Percentiles rank a stretch among this genome's conserved stretches.
phyloP scores from a whole-genome alignment of 306 rosid genomes.

The Abrus precatorius region DNA sequence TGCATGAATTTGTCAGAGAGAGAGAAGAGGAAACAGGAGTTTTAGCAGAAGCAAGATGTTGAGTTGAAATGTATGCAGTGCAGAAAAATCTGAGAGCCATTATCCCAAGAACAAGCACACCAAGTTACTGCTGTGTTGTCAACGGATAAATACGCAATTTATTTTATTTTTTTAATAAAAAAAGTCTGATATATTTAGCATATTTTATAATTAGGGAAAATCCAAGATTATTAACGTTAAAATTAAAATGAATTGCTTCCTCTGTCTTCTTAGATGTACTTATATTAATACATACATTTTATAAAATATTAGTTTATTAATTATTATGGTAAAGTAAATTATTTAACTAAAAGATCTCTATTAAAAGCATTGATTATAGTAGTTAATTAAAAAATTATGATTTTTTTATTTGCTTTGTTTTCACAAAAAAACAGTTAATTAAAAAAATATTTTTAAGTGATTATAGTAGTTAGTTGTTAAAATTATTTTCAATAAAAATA shows the following conservation, averaged over 20 bases:
- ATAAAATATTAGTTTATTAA: too few species aligned
- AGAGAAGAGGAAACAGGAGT: slow-evolving; percentile 15
- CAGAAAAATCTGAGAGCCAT: slow-evolving; percentile 62
- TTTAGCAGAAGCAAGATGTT: slow-evolving; percentile 43
- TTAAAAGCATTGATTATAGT: too few species aligned
- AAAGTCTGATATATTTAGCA: neutral
- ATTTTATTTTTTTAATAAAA: neutral
- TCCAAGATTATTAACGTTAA: neutral
- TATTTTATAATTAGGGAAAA: neutral
- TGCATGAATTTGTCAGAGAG: neutral
- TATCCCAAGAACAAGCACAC: neutral
- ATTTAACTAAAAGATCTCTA: too few species aligned
- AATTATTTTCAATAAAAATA: too few species aligned
- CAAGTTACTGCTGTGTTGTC: neutral
- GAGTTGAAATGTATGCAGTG: slow-evolving; percentile 44
- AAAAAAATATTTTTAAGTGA: too few species aligned
- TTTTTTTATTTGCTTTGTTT: too few species aligned
- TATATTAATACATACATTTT: neutral
- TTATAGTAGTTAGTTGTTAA: too few species aligned
- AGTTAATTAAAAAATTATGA: too few species aligned
- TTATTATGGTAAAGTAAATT: too few species aligned
- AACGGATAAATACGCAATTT: neutral
- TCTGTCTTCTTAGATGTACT: neutral
- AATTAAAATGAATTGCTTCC: neutral
- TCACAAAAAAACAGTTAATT: too few species aligned